Evolutionary conservation across 2,329 filamentous ascomycete species (phyloP).

Genomic region (Scorias spongiosa): DNA sequence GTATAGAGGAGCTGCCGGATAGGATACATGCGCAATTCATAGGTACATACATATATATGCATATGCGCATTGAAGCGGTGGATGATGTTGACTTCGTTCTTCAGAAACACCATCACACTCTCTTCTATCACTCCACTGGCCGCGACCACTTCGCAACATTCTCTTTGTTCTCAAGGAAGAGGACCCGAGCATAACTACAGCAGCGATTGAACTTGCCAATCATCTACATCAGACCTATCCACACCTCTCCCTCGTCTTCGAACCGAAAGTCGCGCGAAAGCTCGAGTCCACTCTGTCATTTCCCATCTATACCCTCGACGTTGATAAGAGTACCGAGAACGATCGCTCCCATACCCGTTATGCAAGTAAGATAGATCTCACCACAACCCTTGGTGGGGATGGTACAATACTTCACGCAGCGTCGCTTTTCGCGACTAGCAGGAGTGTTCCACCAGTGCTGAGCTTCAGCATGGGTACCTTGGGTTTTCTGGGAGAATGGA

Average conservation of each 20-base stretch:
- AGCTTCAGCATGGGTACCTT: conserved; percentile 95
- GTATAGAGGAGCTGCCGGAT: conserved; percentile 35
- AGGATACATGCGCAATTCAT: conserved; percentile 50
- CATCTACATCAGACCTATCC: conserved; percentile 72
- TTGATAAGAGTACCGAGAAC: conserved; percentile 7
- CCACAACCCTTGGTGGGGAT: conserved; percentile 83
- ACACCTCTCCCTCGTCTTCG: conserved; percentile 66
- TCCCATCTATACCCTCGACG: conserved; percentile 45
- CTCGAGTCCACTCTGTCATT: conserved; percentile 58
- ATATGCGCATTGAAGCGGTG: too few species aligned
- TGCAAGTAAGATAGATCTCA: conserved; percentile 70
- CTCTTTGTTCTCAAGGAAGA: conserved; percentile 53
- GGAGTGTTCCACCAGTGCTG: conserved; percentile 73
- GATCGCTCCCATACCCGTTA: conserved; percentile 36
- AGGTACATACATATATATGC: conserved; percentile 25
- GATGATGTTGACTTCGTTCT: too few species aligned
- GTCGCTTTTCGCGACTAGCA: conserved; percentile 68
- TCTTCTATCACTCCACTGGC: conserved; percentile 52
- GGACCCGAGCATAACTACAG: conserved; percentile 38
- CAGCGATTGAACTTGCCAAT: conserved; percentile 43
- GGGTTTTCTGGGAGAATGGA: conserved; percentile 93
- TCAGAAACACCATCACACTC: conserved; percentile 43
- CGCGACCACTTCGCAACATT: conserved; percentile 51
- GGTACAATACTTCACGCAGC: conserved; percentile 78
- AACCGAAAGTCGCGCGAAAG: conserved; percentile 55